These are phyloP conservation scores for Artemisia argyi DNA, from an alignment of 129 eudicot genomes.

Conservation along the genomic window DNA sequence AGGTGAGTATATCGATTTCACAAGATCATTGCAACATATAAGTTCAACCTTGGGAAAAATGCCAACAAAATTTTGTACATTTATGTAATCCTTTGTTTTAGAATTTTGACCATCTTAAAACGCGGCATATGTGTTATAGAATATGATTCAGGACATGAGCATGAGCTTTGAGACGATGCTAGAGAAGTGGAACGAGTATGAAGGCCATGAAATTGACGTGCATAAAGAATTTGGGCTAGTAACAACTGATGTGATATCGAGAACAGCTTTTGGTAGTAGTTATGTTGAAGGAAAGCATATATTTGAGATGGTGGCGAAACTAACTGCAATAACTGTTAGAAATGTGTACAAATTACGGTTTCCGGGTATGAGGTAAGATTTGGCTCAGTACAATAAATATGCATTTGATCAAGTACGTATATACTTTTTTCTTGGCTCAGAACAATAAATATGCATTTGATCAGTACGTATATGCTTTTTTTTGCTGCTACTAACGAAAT, in stretches of 20 bases:
- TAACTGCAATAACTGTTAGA: slow-evolving; percentile 52
- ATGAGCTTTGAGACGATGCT: slow-evolving; percentile 59
- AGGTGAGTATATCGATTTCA: slow-evolving; percentile 33
- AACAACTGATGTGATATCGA: slow-evolving; percentile 77
- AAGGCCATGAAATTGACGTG: slow-evolving; percentile 63
- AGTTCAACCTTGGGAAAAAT: too few relatives aligned
- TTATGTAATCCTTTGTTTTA: too few relatives aligned
- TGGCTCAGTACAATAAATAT: not conserved
- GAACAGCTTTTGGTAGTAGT: slow-evolving; percentile 75
- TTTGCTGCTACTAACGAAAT: too few relatives aligned
- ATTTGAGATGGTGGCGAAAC: slow-evolving; percentile 62
- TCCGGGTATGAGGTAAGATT: slow-evolving; percentile 55
- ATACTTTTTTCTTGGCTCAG: not conserved
- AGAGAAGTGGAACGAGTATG: slow-evolving; percentile 46
- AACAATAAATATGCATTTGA: not conserved
- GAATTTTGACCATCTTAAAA: too few relatives aligned
- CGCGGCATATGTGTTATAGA: slow-evolving; percentile 22
- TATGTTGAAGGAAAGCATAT: slow-evolving; percentile 58
- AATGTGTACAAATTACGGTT: slow-evolving; percentile 53
- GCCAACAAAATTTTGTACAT: too few relatives aligned
- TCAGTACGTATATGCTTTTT: too few relatives aligned
- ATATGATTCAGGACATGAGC: slow-evolving; percentile 69
- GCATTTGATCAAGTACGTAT: too few relatives aligned
- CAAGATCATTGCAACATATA: too few relatives aligned
- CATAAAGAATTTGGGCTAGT: slow-evolving; percentile 55